phyloP scores from a whole-genome alignment of 225 moss, liverwort and hornwort species.

The Antitrichia curtipendula region DNA sequence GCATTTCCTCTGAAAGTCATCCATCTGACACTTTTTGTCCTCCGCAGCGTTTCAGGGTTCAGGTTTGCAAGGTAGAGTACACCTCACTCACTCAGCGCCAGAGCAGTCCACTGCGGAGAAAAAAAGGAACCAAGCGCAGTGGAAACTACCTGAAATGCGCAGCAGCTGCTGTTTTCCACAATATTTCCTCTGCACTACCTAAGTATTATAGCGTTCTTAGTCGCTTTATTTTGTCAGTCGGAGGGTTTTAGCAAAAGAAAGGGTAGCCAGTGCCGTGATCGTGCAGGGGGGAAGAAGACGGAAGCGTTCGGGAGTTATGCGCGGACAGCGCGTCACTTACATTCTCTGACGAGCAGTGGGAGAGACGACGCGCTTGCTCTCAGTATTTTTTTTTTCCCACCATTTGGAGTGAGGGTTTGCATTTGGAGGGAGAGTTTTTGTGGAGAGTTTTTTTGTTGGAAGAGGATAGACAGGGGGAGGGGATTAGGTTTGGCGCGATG shows the following conservation, averaged over 20 bases:
- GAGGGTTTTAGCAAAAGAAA: not conserved
- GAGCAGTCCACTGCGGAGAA: not conserved
- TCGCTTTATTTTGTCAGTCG: not conserved
- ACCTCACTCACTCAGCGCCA: not conserved
- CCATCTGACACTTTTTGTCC: not conserved
- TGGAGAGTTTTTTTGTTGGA: not conserved
- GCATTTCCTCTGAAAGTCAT: not conserved
- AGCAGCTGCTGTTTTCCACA: not conserved
- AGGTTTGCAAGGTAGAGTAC: not conserved
- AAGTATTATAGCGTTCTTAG: not conserved
- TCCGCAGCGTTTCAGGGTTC: not conserved
- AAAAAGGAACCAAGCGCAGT: not conserved
- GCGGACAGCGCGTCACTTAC: not conserved
- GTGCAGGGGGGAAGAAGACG: not conserved
- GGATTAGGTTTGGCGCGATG: constrained; percentile 24
- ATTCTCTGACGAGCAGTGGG: not conserved
- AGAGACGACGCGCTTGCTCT: not conserved
- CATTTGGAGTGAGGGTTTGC: not conserved
- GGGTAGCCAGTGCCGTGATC: not conserved
- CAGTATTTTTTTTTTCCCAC: too few species aligned
- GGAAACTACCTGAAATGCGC: not conserved
- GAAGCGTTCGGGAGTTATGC: not conserved
- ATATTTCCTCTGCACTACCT: not conserved
- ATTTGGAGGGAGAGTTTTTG: not conserved
- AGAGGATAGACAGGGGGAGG: not conserved